Evolutionary conservation across 2,329 filamentous ascomycete genomes (phyloP).

Genomic region (Mycosphaerella arachidis): DNA sequence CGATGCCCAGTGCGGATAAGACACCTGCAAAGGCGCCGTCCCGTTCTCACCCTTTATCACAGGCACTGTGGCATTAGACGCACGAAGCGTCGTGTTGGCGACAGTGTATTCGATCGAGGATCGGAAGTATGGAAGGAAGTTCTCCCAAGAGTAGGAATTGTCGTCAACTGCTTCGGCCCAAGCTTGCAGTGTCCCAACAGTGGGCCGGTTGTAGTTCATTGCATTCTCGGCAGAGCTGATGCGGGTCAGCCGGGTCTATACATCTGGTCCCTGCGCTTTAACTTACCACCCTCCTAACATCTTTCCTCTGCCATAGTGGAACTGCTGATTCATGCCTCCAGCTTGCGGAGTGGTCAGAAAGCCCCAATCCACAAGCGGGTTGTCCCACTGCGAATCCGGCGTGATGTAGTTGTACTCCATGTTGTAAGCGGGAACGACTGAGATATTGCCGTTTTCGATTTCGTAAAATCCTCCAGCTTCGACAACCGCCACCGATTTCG

Average conservation of each 20-base stretch:
- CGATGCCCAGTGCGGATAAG: conserved; percentile 1
- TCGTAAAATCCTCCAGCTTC: conserved; percentile 27
- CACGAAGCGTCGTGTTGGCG: neutral
- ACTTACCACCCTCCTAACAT: conserved; percentile 20
- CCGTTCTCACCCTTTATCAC: neutral
- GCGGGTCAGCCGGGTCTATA: neutral
- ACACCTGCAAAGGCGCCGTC: neutral
- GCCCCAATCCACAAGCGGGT: conserved; percentile 16
- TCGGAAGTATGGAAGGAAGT: conserved; percentile 1
- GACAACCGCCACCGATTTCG: conserved; percentile 21
- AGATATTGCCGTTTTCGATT: conserved; percentile 19
- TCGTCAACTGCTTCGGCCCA: conserved; percentile 30
- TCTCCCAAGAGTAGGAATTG: conserved; percentile 27
- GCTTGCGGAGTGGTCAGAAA: conserved; percentile 7
- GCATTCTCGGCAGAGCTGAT: conserved; percentile 22
- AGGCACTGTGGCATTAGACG: conserved; percentile 2
- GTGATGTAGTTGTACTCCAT: conserved; percentile 5
- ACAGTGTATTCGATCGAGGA: neutral
- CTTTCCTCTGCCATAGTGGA: conserved; percentile 26
- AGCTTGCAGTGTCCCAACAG: conserved; percentile 27
- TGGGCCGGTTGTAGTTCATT: conserved; percentile 29
- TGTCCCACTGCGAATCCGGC: conserved; percentile 4
- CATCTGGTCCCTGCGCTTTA: neutral
- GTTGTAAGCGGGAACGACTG: conserved; percentile 21
- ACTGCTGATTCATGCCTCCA: neutral